A percentile compares a stretch with the other conserved stretches of the same genome.
These are phyloP conservation scores for Fallopia convolvulus DNA, from an alignment of 148 eudicot genomes.

Conservation along the genomic window DNA sequence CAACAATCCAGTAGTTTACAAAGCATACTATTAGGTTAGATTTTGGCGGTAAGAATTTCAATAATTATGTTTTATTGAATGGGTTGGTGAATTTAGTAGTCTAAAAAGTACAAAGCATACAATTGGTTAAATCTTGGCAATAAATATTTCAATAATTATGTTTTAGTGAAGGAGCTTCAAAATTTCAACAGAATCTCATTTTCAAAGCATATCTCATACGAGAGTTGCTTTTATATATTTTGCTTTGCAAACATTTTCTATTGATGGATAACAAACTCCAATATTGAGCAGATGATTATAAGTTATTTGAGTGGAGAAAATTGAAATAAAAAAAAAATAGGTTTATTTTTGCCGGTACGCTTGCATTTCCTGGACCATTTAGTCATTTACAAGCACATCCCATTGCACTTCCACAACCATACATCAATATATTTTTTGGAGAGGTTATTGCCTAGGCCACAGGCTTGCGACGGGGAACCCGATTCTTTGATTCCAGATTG, in stretches of 20 bases:
- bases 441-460: not conserved
- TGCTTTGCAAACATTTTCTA: not conserved
- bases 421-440: not conserved
- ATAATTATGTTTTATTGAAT: no score
- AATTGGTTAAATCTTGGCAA: no score
- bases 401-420: not conserved
- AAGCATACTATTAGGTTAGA: no score
- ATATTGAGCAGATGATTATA: not conserved
- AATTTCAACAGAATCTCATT: not conserved
- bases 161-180: not conserved
- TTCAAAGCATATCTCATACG: not conserved
- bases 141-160: not conserved
- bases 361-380: not conserved
- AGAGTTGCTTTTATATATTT: not conserved
- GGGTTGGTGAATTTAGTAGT: not conserved
- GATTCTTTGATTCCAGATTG: conserved; percentile 88
- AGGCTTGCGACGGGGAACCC: conserved; percentile 58
- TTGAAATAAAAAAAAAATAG: not conserved
- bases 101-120: not conserved
- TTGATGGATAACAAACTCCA: not conserved
- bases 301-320: not conserved
- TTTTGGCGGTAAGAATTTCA: no score
- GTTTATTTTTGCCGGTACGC: not conserved
- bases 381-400: not conserved
- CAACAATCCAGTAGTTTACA: not conserved